Conservation (phyloP, 768 basidiomycete genomes). For the Mycena sanguinolenta region DNA sequence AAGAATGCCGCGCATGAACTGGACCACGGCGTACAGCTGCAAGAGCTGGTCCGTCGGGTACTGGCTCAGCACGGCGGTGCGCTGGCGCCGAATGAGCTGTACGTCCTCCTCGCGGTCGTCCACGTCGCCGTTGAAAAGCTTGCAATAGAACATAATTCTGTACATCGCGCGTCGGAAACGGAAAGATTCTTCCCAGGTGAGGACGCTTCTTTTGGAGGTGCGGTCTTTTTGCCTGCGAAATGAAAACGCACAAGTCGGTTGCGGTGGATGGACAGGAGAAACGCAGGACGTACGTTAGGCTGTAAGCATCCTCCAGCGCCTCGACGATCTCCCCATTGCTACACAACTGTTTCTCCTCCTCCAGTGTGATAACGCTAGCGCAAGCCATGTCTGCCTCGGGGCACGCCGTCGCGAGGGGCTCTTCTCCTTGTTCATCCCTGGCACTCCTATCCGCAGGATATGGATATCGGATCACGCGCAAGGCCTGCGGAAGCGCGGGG, state of each 20-base stretch:
- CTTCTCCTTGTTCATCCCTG: neutral
- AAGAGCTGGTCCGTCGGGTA: conserved; percentile 7
- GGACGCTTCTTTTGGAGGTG: neutral
- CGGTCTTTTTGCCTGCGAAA: neutral
- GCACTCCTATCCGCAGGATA: neutral
- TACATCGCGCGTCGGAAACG: conserved; percentile 11
- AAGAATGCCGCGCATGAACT: conserved; percentile 1
- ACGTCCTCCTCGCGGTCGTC: neutral
- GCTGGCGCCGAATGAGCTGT: neutral
- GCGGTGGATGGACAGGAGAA: neutral
- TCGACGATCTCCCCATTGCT: neutral
- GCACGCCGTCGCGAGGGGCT: neutral
- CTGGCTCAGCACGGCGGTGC: conserved; percentile 7
- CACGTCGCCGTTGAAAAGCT: neutral
- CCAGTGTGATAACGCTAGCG: neutral
- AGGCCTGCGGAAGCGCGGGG: neutral
- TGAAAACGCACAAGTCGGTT: neutral
- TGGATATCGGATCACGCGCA: neutral
- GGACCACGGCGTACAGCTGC: neutral
- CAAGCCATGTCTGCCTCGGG: neutral
- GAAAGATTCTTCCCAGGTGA: neutral
- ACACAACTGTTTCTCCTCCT: neutral
- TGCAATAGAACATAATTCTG: neutral
- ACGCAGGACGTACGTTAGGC: neutral
- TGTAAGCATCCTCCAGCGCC: neutral